phyloP scores from a whole-genome alignment of 1,284 basidiomycete species.

The Sporisorium scitamineum region DNA sequence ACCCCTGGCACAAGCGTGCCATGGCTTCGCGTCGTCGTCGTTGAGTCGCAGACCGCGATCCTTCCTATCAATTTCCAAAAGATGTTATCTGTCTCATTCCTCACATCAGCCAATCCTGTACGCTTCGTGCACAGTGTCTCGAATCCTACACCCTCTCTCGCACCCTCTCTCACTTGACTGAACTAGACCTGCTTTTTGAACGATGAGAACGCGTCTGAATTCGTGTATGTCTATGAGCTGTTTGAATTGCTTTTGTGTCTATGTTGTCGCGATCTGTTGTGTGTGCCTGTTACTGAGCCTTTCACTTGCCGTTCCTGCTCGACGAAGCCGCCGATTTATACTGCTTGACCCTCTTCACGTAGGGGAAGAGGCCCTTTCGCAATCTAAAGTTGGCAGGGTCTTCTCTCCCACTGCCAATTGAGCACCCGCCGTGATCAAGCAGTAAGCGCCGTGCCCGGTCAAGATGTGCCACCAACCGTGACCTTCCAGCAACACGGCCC shows the following conservation, averaged over 20 bases:
- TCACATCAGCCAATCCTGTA: background rate
- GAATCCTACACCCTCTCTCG: background rate
- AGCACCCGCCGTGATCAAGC: constrained; percentile 68
- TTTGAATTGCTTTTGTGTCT: background rate
- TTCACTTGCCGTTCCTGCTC: constrained; percentile 1
- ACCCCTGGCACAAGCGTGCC: constrained; percentile 10
- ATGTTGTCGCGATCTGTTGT: background rate
- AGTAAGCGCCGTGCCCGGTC: constrained; percentile 72
- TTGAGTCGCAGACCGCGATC: background rate
- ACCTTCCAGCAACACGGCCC: constrained; percentile 57
- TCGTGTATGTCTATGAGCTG: background rate
- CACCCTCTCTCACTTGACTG: background rate
- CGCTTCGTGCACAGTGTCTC: background rate
- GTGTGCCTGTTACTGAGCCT: background rate
- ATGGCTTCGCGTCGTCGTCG: constrained; percentile 19
- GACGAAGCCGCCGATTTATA: constrained; percentile 12
- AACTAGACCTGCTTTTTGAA: too few species aligned
- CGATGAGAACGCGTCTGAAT: background rate
- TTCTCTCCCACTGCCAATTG: constrained; percentile 50
- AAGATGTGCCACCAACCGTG: constrained; percentile 73
- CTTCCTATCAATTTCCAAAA: background rate
- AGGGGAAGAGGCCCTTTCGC: constrained; percentile 24
- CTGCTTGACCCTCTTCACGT: constrained; percentile 39
- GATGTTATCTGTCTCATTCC: background rate
- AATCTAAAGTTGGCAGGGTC: constrained; percentile 43